Base-by-base conservation (phyloP, 2,329 filamentous ascomycete species). In the Ascochyta clinopodiicola region DNA sequence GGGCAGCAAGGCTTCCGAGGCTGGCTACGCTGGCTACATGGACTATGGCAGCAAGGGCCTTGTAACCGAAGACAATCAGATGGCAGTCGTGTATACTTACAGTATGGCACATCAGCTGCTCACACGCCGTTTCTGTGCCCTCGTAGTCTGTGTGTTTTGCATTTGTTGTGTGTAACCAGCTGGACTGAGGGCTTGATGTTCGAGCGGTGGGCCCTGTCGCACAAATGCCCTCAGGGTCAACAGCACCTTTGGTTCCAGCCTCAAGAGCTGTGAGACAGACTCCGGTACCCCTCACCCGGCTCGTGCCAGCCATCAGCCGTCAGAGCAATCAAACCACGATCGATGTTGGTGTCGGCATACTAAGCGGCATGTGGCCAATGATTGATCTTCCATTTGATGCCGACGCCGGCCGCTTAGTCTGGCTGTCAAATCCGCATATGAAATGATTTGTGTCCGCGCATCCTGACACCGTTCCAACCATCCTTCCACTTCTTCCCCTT, bases 391-490 rank as follows among this genome's bases (percentile, higher is more conserved):
- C 40, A 71, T 67, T 72, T 62, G 57, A 63, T 62, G 68, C 61
- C 61, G 66, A 67, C 38, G 56, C 46, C 62, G 66, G 63, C 53
- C 45, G 49, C 51, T 59, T 60, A 56, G 56, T 54, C 38, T 60
- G 60, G 46, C 21, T 44, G 21, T 56, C 45, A 50, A 43, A 52
- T 64, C 58, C 56, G 60, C 56, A 59, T 59, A 61, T 64, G 62
- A 66, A 57, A 62, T 62, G 57, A 68, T 57, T 68, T 66, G 60
- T 64, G 57, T 63, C 61, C 34, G 44, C 54, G 38, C 39, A 48
- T 48, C 12, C 48, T 48, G 43, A 51, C 43, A 46, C 44, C 35
- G 50, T 35, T 64, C 51, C 53, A 53, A 61, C 61, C 10, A 13
- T 10, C 58, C 45, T 45, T 43, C 21, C 49, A 48, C 24, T 40